These are phyloP conservation scores for Helicostylum pulchrum DNA, from an alignment of 192 early-diverging fungal species.

Conservation along the genomic window DNA sequence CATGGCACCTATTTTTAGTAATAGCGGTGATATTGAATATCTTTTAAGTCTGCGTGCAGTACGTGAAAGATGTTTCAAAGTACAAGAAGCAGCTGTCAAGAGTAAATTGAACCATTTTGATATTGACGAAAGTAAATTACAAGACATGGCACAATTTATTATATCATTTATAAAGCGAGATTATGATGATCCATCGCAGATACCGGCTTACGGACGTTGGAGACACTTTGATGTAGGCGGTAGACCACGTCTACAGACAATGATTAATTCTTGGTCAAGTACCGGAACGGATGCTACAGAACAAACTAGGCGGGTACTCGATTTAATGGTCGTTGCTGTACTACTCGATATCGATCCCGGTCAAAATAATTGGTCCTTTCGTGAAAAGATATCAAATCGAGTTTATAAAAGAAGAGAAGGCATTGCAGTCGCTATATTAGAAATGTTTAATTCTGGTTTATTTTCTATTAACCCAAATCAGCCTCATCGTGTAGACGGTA, in stretches of 20 bases:
- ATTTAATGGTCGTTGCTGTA: slow-evolving; percentile 82
- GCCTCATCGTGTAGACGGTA: slow-evolving; percentile 74
- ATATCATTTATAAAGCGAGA: slow-evolving; percentile 38
- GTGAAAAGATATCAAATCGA: slow-evolving; percentile 47
- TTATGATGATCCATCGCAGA: slow-evolving; percentile 53
- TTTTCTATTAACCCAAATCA: slow-evolving; percentile 64
- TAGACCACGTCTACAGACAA: slow-evolving; percentile 43
- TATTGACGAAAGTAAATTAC: slow-evolving; percentile 62
- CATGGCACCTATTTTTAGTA: neutral
- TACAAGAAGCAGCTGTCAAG: slow-evolving; percentile 57
- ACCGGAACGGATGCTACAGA: slow-evolving; percentile 39
- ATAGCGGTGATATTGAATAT: slow-evolving; percentile 31
- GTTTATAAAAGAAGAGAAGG: slow-evolving; percentile 72
- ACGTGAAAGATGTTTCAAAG: slow-evolving; percentile 62
- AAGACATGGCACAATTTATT: slow-evolving; percentile 66
- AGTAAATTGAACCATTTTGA: slow-evolving; percentile 70
- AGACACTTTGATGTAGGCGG: slow-evolving; percentile 75
- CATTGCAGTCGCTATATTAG: slow-evolving; percentile 76
- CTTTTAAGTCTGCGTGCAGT: slow-evolving; percentile 71
- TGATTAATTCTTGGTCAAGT: slow-evolving; percentile 49
- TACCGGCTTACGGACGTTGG: slow-evolving; percentile 85
- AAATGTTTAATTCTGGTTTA: slow-evolving; percentile 76
- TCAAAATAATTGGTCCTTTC: slow-evolving; percentile 63
- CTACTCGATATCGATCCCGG: slow-evolving; percentile 88
- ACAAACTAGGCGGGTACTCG: slow-evolving; percentile 68